These are phyloP conservation scores for Cercospora canescens DNA, from an alignment of 2,329 filamentous ascomycete species.

Conservation along the genomic window DNA sequence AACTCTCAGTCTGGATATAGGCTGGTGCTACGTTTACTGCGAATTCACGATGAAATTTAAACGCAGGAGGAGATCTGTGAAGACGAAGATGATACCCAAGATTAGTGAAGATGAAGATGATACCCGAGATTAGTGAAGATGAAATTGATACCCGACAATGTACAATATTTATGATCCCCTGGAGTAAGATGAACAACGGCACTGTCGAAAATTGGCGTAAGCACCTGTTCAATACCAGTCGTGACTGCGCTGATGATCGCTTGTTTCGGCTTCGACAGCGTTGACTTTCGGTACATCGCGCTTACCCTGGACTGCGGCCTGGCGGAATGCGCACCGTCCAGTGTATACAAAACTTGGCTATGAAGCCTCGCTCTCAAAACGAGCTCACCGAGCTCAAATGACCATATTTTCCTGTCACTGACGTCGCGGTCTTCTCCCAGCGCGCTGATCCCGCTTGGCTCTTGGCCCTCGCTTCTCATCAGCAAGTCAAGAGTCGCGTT, in stretches of 20 bases:
- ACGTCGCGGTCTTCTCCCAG: neutral
- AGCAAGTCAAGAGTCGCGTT: neutral
- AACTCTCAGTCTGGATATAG: neutral
- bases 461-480: neutral
- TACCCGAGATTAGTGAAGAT: neutral
- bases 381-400: neutral
- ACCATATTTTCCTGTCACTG: neutral
- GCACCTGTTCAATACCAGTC: neutral
- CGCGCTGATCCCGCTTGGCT: conserved; percentile 3
- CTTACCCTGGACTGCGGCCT: neutral
- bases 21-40: neutral
- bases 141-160: neutral
- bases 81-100: neutral
- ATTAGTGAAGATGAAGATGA: neutral
- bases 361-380: neutral
- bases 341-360: neutral
- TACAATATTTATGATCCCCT: neutral
- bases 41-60: neutral
- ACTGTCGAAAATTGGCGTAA: neutral
- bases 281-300: neutral
- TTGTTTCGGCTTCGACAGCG: neutral
- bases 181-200: neutral
- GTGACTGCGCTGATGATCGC: neutral
- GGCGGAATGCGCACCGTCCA: neutral
- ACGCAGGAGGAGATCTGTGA: neutral